These are phyloP conservation scores for Hippophae tibetana DNA, from an alignment of 306 rosid species.

Conservation along the genomic window DNA sequence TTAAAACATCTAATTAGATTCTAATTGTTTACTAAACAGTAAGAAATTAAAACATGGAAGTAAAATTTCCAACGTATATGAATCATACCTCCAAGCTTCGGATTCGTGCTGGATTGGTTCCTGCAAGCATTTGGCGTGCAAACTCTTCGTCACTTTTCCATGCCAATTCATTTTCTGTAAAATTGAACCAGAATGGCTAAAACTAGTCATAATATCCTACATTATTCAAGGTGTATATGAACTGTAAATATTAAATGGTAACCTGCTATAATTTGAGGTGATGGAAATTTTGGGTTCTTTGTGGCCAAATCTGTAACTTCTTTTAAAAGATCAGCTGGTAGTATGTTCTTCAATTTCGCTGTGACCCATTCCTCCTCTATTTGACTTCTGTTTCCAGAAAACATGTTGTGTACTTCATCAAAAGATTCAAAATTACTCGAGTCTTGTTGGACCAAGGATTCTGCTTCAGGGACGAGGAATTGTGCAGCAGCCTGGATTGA, in stretches of 20 bases:
- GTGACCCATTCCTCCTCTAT: conserved; percentile 29
- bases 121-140: conserved; percentile 77
- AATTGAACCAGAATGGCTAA: not conserved
- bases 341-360: conserved; percentile 28
- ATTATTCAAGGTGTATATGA: conserved; percentile 4
- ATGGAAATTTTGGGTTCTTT: conserved; percentile 25
- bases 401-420: conserved; percentile 31
- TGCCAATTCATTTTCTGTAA: conserved; percentile 40
- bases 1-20: not conserved
- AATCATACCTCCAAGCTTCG: conserved; percentile 34
- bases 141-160: conserved; percentile 71
- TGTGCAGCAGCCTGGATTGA: conserved; percentile 37
- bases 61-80: not conserved
- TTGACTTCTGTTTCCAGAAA: conserved; percentile 31
- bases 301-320: conserved; percentile 27
- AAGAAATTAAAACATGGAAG: not conserved
- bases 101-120: conserved; percentile 57
- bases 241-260: not conserved
- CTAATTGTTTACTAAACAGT: not conserved
- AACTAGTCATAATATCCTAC: not conserved
- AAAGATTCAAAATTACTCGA: conserved; percentile 35
- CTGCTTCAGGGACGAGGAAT: conserved; percentile 32
- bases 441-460: conserved; percentile 9
- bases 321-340: conserved; percentile 29
- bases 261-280: conserved; percentile 50